phyloP scores from a whole-genome alignment of 164 flowering plant species.

The Annona squamosa region DNA sequence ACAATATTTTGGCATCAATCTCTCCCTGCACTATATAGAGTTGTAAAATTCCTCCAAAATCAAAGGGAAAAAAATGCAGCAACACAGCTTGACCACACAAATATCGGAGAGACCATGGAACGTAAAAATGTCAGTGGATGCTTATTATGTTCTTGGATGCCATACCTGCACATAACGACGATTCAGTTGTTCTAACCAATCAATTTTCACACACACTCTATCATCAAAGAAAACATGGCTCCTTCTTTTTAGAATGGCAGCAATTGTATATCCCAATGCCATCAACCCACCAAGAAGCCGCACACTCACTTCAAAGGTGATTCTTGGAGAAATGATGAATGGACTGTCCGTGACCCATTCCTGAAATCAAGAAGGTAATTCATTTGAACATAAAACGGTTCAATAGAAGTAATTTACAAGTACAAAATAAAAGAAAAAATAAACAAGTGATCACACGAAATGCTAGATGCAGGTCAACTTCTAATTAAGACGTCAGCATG shows the following conservation, averaged over 20 bases:
- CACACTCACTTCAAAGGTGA: constrained; percentile 95
- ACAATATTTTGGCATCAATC: too few relatives aligned
- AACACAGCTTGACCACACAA: neutral
- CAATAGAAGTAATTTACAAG: neutral
- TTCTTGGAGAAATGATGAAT: constrained; percentile 93
- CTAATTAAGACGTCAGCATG: neutral
- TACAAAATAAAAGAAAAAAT: too few relatives aligned
- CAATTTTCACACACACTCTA: constrained; percentile 78
- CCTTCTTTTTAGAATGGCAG: constrained; percentile 84
- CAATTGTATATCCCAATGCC: constrained; percentile 98
- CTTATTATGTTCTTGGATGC: neutral
- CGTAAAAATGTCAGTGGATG: too few relatives aligned
- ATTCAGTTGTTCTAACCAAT: constrained; percentile 87
- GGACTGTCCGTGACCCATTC: constrained; percentile 96
- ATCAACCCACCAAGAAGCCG: constrained; percentile 97
- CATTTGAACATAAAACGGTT: neutral
- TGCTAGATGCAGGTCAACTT: neutral
- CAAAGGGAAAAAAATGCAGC: neutral
- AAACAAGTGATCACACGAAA: neutral
- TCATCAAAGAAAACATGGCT: constrained; percentile 84
- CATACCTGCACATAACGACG: constrained; percentile 84
- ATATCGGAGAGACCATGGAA: too few relatives aligned
- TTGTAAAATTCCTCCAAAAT: neutral
- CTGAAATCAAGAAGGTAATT: constrained; percentile 36
- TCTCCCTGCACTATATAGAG: neutral